Percentiles rank a stretch among this genome's conserved stretches.
Conservation (phyloP, 1,139 yeast genomes). For the Arxiozyma slooffiae region DNA sequence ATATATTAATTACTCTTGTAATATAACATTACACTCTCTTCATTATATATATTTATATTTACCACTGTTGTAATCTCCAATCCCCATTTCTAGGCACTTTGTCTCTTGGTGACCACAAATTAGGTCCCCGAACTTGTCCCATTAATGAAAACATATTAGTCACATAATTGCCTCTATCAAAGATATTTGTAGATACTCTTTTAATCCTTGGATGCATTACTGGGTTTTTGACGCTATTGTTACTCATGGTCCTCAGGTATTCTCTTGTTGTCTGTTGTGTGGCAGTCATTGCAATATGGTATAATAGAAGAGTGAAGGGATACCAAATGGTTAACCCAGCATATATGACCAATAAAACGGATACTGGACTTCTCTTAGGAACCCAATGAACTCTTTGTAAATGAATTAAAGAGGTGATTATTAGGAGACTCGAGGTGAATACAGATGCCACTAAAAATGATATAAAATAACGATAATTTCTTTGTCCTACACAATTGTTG, state of each 20-base stretch:
- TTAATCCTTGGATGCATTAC: slow-evolving; percentile 21
- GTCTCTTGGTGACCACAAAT: slow-evolving; percentile 25
- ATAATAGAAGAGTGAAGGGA: slow-evolving; percentile 44
- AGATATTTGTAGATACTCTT: slow-evolving; percentile 35
- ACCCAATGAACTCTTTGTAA: slow-evolving; percentile 19
- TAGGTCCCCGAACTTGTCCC: slow-evolving; percentile 42
- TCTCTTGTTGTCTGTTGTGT: slow-evolving; percentile 67
- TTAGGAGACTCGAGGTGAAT: slow-evolving; percentile 15
- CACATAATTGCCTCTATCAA: slow-evolving; percentile 32
- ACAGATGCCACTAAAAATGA: slow-evolving; percentile 34
- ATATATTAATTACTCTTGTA: too few relatives aligned
- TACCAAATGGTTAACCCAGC: slow-evolving; percentile 39
- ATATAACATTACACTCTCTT: too few relatives aligned
- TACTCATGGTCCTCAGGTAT: slow-evolving; percentile 35
- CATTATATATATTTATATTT: neutral
- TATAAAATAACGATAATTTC: slow-evolving; percentile 55
- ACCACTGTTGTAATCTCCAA: slow-evolving; percentile 2
- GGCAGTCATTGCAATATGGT: slow-evolving; percentile 46
- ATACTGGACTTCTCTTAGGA: slow-evolving; percentile 33
- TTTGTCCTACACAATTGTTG: slow-evolving; percentile 66
- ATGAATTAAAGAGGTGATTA: slow-evolving; percentile 23
- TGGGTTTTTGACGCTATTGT: slow-evolving; percentile 27
- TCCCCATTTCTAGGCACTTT: neutral
- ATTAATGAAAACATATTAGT: slow-evolving; percentile 41
- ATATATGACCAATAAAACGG: slow-evolving; percentile 42